Conservation (phyloP, 257 asterid genomes). For the Solanum pimpinellifolium region DNA sequence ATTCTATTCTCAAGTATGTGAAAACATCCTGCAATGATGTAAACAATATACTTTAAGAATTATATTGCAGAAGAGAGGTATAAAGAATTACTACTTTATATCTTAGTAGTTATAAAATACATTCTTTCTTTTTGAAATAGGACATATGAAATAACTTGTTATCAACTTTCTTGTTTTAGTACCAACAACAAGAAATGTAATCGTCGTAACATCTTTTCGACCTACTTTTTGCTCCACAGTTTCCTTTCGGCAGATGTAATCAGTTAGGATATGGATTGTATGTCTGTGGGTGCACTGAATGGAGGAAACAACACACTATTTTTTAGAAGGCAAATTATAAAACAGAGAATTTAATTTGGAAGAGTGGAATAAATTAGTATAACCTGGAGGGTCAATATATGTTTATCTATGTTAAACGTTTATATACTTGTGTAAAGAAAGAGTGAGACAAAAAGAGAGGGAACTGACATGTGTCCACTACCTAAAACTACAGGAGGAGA, state of each 20-base stretch:
- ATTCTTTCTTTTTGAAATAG: too few species aligned
- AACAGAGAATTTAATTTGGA: slow-evolving; percentile 45
- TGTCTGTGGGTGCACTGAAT: too few species aligned
- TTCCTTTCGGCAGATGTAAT: slow-evolving; percentile 2
- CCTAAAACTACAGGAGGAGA: background rate
- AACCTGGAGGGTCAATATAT: slow-evolving; percentile 34
- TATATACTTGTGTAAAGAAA: background rate
- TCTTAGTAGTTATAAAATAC: background rate
- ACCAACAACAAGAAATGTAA: slow-evolving; percentile 16
- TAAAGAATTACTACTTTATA: background rate
- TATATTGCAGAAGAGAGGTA: background rate
- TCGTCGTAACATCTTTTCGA: background rate
- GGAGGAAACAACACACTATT: too few species aligned
- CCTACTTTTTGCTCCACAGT: slow-evolving; percentile 19
- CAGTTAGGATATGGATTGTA: too few species aligned
- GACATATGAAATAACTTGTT: slow-evolving; percentile 57
- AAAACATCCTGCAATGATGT: slow-evolving; percentile 70
- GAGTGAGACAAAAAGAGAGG: background rate
- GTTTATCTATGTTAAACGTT: background rate
- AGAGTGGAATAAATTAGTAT: slow-evolving; percentile 90
- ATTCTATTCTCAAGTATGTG: slow-evolving; percentile 74
- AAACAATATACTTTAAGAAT: background rate
- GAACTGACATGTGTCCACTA: background rate
- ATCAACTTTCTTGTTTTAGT: slow-evolving; percentile 48
- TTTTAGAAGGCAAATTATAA: too few species aligned